These are phyloP conservation scores for Aaosphaeria arxii DNA, from an alignment of 2,329 filamentous ascomycete genomes.

Conservation along the genomic window DNA sequence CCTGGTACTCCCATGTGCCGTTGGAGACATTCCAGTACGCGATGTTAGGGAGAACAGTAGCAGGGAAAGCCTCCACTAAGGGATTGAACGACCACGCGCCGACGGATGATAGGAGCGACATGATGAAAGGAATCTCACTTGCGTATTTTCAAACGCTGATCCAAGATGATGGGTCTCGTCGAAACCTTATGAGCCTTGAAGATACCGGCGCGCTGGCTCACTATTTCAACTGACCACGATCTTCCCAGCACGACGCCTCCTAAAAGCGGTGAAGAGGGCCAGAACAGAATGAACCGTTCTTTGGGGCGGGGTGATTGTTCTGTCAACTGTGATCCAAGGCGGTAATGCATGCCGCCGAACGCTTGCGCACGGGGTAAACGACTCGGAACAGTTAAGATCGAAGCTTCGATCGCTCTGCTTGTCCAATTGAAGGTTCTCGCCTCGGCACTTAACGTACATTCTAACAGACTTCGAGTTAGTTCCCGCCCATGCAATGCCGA, in stretches of 20 bases:
- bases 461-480: background rate
- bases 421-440: background rate
- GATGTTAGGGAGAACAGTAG: conserved; percentile 24
- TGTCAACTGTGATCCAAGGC: background rate
- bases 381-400: background rate
- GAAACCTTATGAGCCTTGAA: background rate
- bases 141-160: background rate
- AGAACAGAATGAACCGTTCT: background rate
- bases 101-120: conserved; percentile 2
- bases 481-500: background rate
- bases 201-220: background rate
- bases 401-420: background rate
- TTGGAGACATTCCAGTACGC: conserved; percentile 29
- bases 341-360: background rate
- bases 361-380: background rate
- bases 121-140: background rate
- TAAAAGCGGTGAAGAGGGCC: background rate
- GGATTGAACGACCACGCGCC: conserved; percentile 28
- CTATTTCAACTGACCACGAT: background rate
- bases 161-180: background rate
- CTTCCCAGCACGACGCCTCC: background rate
- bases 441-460: background rate
- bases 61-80: conserved; percentile 18
- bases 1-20: conserved; percentile 32
- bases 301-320: background rate